Evolutionary conservation across 2,329 filamentous ascomycete genomes (phyloP), one percentile per base, ranked within the genome.

Genomic region (Colletotrichum euphorbiae): DNA sequence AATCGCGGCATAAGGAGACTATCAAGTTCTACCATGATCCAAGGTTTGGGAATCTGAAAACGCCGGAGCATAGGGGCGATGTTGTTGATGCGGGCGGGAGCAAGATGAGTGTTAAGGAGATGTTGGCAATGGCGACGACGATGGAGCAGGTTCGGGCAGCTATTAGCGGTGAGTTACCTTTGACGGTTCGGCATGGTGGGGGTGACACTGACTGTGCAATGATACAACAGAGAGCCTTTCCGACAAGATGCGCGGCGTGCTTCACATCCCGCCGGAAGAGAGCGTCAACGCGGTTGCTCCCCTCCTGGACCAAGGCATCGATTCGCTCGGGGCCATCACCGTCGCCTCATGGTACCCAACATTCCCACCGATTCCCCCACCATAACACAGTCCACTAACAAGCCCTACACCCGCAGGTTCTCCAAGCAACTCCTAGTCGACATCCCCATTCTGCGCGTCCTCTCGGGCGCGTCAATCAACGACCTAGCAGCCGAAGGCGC

Each of bases 401-500:
- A 21, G 7, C 12, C n/a, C 12, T 17, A 21, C 19, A 48, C n/a
- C 15, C 8, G 15, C 19, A 48, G 43, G 43, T 84, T 85, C 66
- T 54, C 79, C 36, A 83, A 82, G 64, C 75, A 82, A 52, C 54
- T 85, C 0, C 69, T 77, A 1, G 72, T 81, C 1, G 80, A 85
- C 54, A 74, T 85, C 1, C 80, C 82, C 0, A 77, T 84, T 1
- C 73, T 85, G n/a, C 83, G 82, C 68, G 75, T 86, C 50, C 70
- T 84, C 4, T 74, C 78, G 8, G 80, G 78, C 7, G 71, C 62
- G 2, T 72, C 70, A 3, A 55, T 73, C 40, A 48, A 46, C 1
- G 72, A 72, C 36, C 19, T 65, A 4, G 48, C 45, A 13, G 60
- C 51, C 13, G 51, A 54, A 21, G 51, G 17, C 6, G 31, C 31